A percentile compares a stretch with the other conserved stretches of the same genome.
phyloP scores from a whole-genome alignment of 306 rosid genomes.

The Rosa multiflora region DNA sequence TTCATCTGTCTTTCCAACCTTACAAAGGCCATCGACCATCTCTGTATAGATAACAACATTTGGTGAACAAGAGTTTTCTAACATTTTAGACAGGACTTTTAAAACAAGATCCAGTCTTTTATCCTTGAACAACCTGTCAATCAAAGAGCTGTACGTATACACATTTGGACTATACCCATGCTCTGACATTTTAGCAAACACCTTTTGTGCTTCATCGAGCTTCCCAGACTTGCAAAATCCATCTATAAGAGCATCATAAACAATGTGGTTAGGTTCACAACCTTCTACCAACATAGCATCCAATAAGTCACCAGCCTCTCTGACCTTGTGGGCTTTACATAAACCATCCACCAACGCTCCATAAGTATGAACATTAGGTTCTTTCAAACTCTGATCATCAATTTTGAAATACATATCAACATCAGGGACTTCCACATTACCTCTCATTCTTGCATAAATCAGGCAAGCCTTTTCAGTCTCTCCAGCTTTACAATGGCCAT shows the following conservation, averaged over 20 bases:
- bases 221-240: conserved; percentile 81
- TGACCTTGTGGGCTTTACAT: conserved; percentile 75
- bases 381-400: conserved; percentile 32
- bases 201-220: conserved; percentile 78
- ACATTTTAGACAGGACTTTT: conserved; percentile 81
- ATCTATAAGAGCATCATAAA: conserved; percentile 80
- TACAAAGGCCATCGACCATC: conserved; percentile 88
- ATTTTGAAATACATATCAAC: conserved; percentile 67
- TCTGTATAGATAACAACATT: conserved; percentile 85
- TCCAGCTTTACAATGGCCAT: conserved; percentile 83
- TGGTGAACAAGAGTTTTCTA: conserved; percentile 70
- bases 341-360: conserved; percentile 95
- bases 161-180: conserved; percentile 66
- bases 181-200: conserved; percentile 74
- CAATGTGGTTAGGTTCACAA: conserved; percentile 69
- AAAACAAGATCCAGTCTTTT: conserved; percentile 70
- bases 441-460: conserved; percentile 73
- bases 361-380: conserved; percentile 67
- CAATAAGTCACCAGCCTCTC: conserved; percentile 61
- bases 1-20: conserved; percentile 71
- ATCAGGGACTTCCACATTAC: conserved; percentile 49
- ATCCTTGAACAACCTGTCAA: conserved; percentile 72
- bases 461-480: conserved; percentile 71
- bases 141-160: conserved; percentile 82
- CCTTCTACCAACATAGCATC: conserved; percentile 63